A percentile compares a stretch with the other conserved stretches of the same genome.
phyloP scores from a whole-genome alignment of 805 yeast genomes.

The Zygosaccharomyces bisporus region DNA sequence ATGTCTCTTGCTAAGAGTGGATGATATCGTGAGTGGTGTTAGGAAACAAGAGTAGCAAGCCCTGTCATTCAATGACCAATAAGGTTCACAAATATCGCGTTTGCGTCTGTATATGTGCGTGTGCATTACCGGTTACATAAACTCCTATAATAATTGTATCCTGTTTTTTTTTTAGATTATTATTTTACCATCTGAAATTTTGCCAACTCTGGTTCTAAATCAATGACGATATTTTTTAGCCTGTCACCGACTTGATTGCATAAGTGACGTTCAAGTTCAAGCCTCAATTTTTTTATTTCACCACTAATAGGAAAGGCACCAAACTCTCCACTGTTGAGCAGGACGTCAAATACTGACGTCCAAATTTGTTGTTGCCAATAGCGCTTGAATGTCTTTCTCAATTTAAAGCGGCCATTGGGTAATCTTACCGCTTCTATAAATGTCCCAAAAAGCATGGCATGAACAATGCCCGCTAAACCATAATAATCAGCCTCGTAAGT shows the following conservation, averaged over 20 bases:
- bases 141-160: slow-evolving; percentile 1
- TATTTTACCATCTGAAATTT: slow-evolving; percentile 11
- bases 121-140: slow-evolving; percentile 8
- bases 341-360: slow-evolving; percentile 57
- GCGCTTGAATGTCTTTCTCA: slow-evolving; percentile 52
- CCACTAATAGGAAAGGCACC: slow-evolving; percentile 42
- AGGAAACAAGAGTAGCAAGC: slow-evolving; percentile 46
- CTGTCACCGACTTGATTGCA: slow-evolving; percentile 18
- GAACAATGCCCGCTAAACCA: slow-evolving; percentile 74
- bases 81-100: neutral
- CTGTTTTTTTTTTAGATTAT: neutral
- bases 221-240: slow-evolving; percentile 36
- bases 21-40: slow-evolving; percentile 95
- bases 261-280: slow-evolving; percentile 17
- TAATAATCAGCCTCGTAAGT: slow-evolving; percentile 76
- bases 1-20: slow-evolving; percentile 88
- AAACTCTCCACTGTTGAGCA: slow-evolving; percentile 54
- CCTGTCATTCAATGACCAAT: neutral
- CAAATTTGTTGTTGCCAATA: slow-evolving; percentile 76
- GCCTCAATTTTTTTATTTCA: slow-evolving; percentile 15
- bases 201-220: slow-evolving; percentile 36
- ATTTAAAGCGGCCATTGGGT: slow-evolving; percentile 32
- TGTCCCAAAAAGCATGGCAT: slow-evolving; percentile 67
- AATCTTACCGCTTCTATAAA: slow-evolving; percentile 46
- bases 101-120: slow-evolving; percentile 1